Percentiles rank a stretch among this genome's conserved stretches.
Conservation (phyloP, 305 asterid genomes). For the Coffea humblotiana region DNA sequence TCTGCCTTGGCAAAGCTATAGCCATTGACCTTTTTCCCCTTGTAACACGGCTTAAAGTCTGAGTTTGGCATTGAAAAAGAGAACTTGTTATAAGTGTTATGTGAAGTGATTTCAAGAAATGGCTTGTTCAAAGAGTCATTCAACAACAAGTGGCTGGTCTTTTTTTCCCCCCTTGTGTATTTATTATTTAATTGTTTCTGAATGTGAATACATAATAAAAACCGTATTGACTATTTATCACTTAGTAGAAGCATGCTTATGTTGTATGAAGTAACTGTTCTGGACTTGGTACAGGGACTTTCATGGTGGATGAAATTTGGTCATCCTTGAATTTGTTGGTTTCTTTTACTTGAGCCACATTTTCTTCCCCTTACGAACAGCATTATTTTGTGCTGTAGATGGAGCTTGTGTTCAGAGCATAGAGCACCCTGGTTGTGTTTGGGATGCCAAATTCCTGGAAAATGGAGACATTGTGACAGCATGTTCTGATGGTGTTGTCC, state of each 20-base stretch:
- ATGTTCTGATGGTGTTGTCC: constrained; percentile 92
- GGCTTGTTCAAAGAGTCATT: not conserved
- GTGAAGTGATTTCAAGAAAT: not conserved
- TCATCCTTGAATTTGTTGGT: not conserved
- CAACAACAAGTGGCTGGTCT: not conserved
- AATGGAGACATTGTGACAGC: constrained; percentile 91
- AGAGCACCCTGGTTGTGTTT: constrained; percentile 97
- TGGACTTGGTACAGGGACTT: not conserved
- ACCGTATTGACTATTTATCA: not conserved
- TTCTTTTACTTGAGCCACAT: constrained; percentile 8
- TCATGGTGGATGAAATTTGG: not conserved
- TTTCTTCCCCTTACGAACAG: constrained; percentile 19
- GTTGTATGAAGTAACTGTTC: not conserved
- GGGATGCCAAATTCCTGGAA: constrained; percentile 94
- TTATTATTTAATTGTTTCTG: not conserved
- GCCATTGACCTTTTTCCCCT: not conserved
- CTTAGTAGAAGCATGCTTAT: not conserved
- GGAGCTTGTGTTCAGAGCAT: constrained; percentile 89
- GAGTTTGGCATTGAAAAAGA: not conserved
- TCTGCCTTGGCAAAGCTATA: not conserved
- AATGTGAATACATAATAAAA: not conserved
- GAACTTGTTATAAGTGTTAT: not conserved
- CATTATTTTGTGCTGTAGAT: constrained; percentile 52
- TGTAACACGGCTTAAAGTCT: not conserved
- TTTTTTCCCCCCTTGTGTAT: not conserved